phyloP scores from a whole-genome alignment of 163 green algal species.

The Chloromonas sp. region DNA sequence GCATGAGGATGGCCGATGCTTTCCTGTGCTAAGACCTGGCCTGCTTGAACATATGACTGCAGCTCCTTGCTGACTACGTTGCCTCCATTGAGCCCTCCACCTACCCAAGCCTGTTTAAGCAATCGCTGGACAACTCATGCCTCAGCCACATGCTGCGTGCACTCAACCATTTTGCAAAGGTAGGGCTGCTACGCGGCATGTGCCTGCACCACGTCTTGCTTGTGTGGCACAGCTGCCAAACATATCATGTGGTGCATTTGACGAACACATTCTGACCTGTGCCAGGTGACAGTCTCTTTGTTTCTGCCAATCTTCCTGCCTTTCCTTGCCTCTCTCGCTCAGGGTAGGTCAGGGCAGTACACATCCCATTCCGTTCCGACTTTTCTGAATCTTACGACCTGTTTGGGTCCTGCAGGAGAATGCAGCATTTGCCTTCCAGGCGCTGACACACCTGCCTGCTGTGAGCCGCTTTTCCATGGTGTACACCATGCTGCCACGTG shows the following conservation, averaged over 20 bases:
- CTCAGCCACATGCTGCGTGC: slow-evolving; percentile 6
- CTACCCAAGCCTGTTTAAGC: slow-evolving; percentile 19
- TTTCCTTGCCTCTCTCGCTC: background rate
- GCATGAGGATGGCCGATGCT: background rate
- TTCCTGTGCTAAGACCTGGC: background rate
- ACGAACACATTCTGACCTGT: background rate
- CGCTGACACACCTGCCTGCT: slow-evolving; percentile 3
- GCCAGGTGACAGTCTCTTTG: background rate
- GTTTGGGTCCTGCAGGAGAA: background rate
- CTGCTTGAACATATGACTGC: background rate
- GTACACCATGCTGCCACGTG: slow-evolving; percentile 8
- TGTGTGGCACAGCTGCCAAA: background rate
- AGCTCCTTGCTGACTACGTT: slow-evolving; percentile 12
- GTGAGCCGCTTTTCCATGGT: slow-evolving; percentile 19
- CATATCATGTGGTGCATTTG: background rate
- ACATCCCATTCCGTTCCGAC: background rate
- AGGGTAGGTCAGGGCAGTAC: background rate
- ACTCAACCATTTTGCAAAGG: background rate
- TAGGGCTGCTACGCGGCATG: background rate
- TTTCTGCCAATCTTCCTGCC: background rate
- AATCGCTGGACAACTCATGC: slow-evolving; percentile 4
- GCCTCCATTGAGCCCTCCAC: slow-evolving; percentile 6
- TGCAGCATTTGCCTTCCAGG: background rate
- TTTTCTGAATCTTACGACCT: background rate
- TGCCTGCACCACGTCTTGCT: background rate